Conservation (phyloP, 2,329 filamentous ascomycete species). For the Xylariaceae sp. region DNA sequence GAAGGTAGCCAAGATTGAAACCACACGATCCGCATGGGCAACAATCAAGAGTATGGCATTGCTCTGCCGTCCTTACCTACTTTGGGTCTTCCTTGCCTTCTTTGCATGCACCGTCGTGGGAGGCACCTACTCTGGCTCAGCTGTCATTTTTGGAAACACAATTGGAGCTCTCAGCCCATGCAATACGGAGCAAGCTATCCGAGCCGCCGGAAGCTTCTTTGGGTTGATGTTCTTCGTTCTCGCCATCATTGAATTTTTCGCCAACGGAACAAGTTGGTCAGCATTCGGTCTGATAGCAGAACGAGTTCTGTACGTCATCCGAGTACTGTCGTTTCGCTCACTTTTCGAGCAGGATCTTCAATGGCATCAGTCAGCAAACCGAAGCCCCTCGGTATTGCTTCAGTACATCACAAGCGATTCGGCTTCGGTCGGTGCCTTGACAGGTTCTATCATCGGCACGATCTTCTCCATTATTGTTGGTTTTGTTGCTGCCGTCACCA, state of each 20-base stretch:
- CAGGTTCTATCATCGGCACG: constrained; percentile 66
- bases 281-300: constrained; percentile 56
- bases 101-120: constrained; percentile 51
- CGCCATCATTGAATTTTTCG: constrained; percentile 52
- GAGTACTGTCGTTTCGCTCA: constrained; percentile 60
- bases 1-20: constrained; percentile 6
- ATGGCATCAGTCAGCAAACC: constrained; percentile 65
- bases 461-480: constrained; percentile 65
- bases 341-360: constrained; percentile 63
- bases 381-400: constrained; percentile 58
- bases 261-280: constrained; percentile 54
- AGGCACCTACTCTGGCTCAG: constrained; percentile 47
- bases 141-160: constrained; percentile 51
- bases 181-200: constrained; percentile 34
- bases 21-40: constrained; percentile 27
- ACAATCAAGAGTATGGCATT: constrained; percentile 33
- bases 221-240: constrained; percentile 45
- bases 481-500: constrained; percentile 61
- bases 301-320: constrained; percentile 58
- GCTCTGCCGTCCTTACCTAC: constrained; percentile 35
- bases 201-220: constrained; percentile 30
- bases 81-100: constrained; percentile 36
- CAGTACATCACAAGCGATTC: constrained; percentile 67
- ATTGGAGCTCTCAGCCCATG: constrained; percentile 48
- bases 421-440: constrained; percentile 62